phyloP scores from a whole-genome alignment of 169 alveolate genomes.

The Plasmodium gaboni region DNA sequence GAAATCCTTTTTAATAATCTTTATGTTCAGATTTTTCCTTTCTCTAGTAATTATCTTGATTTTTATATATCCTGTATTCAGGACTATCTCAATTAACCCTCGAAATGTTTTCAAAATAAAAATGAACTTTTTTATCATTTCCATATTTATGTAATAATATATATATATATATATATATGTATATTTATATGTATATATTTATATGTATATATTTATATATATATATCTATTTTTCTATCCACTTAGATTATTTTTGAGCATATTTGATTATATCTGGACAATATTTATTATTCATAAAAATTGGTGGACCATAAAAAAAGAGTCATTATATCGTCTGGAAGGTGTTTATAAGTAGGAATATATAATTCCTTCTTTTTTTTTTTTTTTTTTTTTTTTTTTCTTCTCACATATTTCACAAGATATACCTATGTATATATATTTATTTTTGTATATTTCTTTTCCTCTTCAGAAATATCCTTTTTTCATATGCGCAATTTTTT shows the following conservation, averaged over 20 bases:
- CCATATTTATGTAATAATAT: conserved; percentile 49
- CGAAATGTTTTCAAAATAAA: conserved; percentile 26
- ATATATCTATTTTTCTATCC: neutral
- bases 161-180: neutral
- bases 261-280: conserved; percentile 68
- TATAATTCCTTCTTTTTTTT: conserved; percentile 4
- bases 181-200: neutral
- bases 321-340: neutral
- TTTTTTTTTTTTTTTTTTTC: conserved; percentile 10
- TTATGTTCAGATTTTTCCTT: conserved; percentile 27
- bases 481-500: conserved; percentile 29
- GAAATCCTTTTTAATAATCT: conserved; percentile 17
- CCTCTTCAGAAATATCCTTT: conserved; percentile 19
- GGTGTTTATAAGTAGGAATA: conserved; percentile 15
- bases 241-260: conserved; percentile 19
- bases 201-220: neutral
- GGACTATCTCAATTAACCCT: conserved; percentile 48
- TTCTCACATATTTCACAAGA: neutral
- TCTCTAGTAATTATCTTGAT: conserved; percentile 11
- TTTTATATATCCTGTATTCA: conserved; percentile 28
- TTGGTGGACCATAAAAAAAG: conserved; percentile 32
- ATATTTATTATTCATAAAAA: conserved; percentile 42
- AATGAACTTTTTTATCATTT: conserved; percentile 25
- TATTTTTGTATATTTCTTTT: neutral
- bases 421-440: neutral